A percentile compares a stretch with the other conserved stretches of the same genome.
Conservation (phyloP, 1,284 basidiomycete species). For the Ceraceosorus guamensis region DNA sequence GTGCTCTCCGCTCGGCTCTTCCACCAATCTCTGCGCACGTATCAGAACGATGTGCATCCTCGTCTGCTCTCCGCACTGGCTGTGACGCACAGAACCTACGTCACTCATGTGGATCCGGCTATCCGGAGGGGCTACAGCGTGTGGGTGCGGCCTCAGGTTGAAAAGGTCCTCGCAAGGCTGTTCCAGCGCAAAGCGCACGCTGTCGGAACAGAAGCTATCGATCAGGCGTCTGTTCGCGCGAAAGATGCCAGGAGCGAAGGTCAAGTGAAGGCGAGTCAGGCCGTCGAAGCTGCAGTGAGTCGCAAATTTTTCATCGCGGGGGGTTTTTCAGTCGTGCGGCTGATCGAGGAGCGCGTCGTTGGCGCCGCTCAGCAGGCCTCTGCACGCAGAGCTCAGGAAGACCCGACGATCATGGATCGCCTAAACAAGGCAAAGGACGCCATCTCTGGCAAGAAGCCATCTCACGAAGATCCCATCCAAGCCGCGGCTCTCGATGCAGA, state of each 20-base stretch:
- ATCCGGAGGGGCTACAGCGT: slow-evolving; percentile 28
- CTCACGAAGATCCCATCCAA: slow-evolving; percentile 21
- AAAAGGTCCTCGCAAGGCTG: slow-evolving; percentile 25
- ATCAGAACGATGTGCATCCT: slow-evolving; percentile 39
- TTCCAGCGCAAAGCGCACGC: slow-evolving; percentile 26
- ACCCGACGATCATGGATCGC: slow-evolving; percentile 26
- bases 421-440: slow-evolving; percentile 29
- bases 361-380: slow-evolving; percentile 8
- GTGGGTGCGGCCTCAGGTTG: slow-evolving; percentile 34
- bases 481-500: slow-evolving; percentile 32
- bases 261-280: slow-evolving; percentile 14
- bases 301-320: too few relatives aligned
- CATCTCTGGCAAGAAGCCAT: slow-evolving; percentile 15
- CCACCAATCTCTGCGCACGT: slow-evolving; percentile 25
- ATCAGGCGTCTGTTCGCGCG: slow-evolving; percentile 7
- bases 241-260: slow-evolving; percentile 8
- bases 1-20: slow-evolving; percentile 21
- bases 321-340: neutral
- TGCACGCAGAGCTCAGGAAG: slow-evolving; percentile 14
- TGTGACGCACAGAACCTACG: slow-evolving; percentile 26
- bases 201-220: slow-evolving; percentile 11
- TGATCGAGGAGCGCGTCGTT: neutral
- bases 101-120: slow-evolving; percentile 32
- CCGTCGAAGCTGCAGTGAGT: slow-evolving; percentile 27
- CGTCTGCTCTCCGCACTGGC: slow-evolving; percentile 21